Conservation (phyloP, 108 stramenopile genomes). For the Skeletonema marinoi region DNA sequence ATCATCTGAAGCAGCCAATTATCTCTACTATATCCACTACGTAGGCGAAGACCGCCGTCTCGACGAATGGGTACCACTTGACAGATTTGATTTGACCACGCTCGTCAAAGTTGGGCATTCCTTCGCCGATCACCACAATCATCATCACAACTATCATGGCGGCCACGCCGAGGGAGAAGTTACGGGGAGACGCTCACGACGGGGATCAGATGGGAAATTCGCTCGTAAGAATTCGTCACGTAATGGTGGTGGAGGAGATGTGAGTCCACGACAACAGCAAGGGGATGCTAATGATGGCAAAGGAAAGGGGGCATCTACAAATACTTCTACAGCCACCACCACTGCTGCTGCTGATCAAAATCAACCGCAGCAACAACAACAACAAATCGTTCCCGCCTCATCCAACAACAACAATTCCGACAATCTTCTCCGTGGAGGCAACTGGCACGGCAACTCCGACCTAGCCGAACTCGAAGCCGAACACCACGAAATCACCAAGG, state of each 20-base stretch:
- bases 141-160: too few species aligned
- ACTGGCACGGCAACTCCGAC: constrained; percentile 67
- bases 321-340: too few species aligned
- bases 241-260: neutral
- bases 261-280: neutral
- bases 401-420: constrained; percentile 11
- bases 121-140: neutral
- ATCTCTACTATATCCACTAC: constrained; percentile 89
- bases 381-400: neutral
- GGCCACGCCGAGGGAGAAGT: too few species aligned
- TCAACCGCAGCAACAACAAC: neutral
- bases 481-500: constrained; percentile 99
- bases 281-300: neutral
- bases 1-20: neutral
- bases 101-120: constrained; percentile 32
- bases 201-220: neutral
- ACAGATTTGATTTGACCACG: constrained; percentile 66
- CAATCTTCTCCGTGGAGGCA: constrained; percentile 57
- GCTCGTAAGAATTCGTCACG: neutral
- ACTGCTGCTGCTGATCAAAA: neutral
- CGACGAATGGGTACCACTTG: constrained; percentile 84
- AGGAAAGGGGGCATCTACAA: neutral
- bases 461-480: constrained; percentile 85
- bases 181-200: neutral
- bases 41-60: constrained; percentile 81